Percentiles rank a stretch among this genome's conserved stretches.
Conservation (phyloP, 2,329 filamentous ascomycete species). For the Colletotrichum truncatum region DNA sequence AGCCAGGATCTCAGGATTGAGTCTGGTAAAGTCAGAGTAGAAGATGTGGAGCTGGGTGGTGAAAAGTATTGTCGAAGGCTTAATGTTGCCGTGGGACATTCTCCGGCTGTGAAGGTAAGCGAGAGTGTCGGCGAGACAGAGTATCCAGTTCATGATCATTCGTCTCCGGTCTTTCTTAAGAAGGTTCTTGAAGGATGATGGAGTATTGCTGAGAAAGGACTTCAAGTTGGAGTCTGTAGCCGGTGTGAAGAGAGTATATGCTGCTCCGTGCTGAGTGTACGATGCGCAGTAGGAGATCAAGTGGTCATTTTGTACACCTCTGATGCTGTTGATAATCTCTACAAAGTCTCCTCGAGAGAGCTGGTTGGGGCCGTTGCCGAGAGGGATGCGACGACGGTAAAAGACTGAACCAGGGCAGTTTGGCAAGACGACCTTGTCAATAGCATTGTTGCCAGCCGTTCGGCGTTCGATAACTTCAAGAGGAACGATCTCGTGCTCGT, state of each 20-base stretch:
- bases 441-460: slow-evolving; percentile 46
- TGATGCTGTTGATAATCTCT: slow-evolving; percentile 67
- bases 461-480: slow-evolving; percentile 72
- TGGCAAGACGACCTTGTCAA: slow-evolving; percentile 71
- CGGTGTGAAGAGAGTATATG: slow-evolving; percentile 74
- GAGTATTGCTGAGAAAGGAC: slow-evolving; percentile 71
- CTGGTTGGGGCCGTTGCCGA: slow-evolving; percentile 56
- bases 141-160: slow-evolving; percentile 77
- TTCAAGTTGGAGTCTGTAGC: slow-evolving; percentile 73
- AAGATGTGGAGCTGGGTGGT: slow-evolving; percentile 73
- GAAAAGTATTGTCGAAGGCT: slow-evolving; percentile 75
- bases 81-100: slow-evolving; percentile 73
- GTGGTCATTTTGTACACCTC: slow-evolving; percentile 71
- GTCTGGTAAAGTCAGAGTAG: slow-evolving; percentile 68
- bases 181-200: slow-evolving; percentile 69
- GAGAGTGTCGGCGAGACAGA: slow-evolving; percentile 75
- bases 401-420: slow-evolving; percentile 66
- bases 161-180: slow-evolving; percentile 67
- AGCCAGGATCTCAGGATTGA: slow-evolving; percentile 50
- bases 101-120: slow-evolving; percentile 73
- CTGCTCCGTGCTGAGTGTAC: slow-evolving; percentile 70
- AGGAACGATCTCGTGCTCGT: slow-evolving; percentile 74
- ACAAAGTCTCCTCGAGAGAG: slow-evolving; percentile 65
- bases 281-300: slow-evolving; percentile 77
- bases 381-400: slow-evolving; percentile 64